Percentiles rank a stretch among this genome's conserved stretches.
phyloP scores from a whole-genome alignment of 805 yeast genomes.

The Starmerella riodocensis region DNA sequence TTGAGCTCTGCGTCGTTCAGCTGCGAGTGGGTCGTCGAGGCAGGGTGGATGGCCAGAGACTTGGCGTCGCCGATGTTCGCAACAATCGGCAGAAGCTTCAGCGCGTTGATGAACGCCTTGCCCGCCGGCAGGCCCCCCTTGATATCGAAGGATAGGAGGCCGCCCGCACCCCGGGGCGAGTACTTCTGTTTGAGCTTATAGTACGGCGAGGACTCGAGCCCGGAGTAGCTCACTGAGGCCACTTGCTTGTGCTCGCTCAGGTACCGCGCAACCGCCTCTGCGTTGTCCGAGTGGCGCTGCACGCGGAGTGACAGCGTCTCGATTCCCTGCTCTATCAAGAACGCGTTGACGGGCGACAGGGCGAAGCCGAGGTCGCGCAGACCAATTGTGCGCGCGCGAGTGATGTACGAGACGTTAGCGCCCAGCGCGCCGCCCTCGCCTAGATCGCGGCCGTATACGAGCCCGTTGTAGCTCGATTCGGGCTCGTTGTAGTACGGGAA shows the following conservation, averaged over 20 bases:
- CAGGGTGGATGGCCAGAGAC: slow-evolving; percentile 91
- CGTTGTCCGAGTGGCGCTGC: slow-evolving; percentile 79
- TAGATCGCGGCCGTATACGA: slow-evolving; percentile 65
- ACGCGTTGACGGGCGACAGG: slow-evolving; percentile 77
- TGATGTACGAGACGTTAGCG: slow-evolving; percentile 15
- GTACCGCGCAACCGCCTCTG: slow-evolving; percentile 64
- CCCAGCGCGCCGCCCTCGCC: slow-evolving; percentile 11
- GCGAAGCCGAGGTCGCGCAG: slow-evolving; percentile 82
- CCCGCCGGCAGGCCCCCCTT: slow-evolving; percentile 60
- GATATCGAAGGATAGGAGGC: slow-evolving; percentile 80
- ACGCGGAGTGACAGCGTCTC: slow-evolving; percentile 89
- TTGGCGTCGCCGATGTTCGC: slow-evolving; percentile 97
- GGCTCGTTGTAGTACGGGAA: slow-evolving; percentile 89
- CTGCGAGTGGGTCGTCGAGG: slow-evolving; percentile 92
- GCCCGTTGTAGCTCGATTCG: slow-evolving; percentile 87
- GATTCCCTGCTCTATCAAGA: slow-evolving; percentile 77
- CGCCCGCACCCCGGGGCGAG: slow-evolving; percentile 69
- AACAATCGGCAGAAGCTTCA: slow-evolving; percentile 77
- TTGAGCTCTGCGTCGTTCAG: slow-evolving; percentile 65
- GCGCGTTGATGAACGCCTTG: slow-evolving; percentile 68
- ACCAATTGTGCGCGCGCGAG: slow-evolving; percentile 20
- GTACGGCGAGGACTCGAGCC: slow-evolving; percentile 62
- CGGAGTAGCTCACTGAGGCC: slow-evolving; percentile 85
- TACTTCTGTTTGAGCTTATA: slow-evolving; percentile 78
- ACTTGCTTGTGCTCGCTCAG: slow-evolving; percentile 58